Evolutionary conservation across 176 grass and related monocot genomes (phyloP).

Genomic region (Cenchrus americanus): DNA sequence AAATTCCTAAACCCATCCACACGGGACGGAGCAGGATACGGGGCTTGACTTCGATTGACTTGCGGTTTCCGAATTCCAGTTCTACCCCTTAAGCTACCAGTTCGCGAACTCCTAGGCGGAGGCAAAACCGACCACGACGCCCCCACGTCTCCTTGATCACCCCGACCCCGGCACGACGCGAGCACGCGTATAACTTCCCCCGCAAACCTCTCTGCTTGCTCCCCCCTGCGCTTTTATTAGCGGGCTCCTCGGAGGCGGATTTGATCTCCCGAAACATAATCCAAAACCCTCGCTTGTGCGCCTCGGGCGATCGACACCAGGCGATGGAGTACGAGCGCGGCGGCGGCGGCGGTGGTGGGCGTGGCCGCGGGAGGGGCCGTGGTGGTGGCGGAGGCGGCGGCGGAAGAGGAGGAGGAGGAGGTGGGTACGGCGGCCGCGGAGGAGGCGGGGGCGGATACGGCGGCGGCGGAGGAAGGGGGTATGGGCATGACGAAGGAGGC

Average conservation of each 20-base stretch:
- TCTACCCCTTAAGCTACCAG: background rate
- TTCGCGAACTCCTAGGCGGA: background rate
- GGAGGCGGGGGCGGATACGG: background rate
- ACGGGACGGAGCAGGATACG: too few relatives aligned
- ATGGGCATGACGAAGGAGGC: background rate
- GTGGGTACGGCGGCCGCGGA: background rate
- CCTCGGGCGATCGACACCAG: background rate
- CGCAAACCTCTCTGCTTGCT: too few relatives aligned
- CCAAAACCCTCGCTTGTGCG: background rate
- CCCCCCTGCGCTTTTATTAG: background rate
- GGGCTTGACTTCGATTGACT: conserved; percentile 27
- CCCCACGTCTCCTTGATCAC: background rate
- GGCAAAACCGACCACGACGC: background rate
- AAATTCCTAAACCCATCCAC: background rate
- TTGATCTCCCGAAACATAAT: background rate
- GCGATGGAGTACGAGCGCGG: conserved; percentile 44
- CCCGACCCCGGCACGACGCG: background rate
- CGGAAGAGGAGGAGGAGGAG: background rate
- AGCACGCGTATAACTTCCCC: background rate
- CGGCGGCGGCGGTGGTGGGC: background rate
- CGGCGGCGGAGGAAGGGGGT: background rate
- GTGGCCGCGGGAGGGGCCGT: background rate
- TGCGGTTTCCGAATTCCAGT: rapidly evolving
- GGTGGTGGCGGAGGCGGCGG: background rate
- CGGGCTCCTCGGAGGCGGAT: background rate